Percentiles rank a stretch among this genome's conserved stretches.
phyloP scores from a whole-genome alignment of 73 alveolate genomes.

The Vitrella brassicaformis region DNA sequence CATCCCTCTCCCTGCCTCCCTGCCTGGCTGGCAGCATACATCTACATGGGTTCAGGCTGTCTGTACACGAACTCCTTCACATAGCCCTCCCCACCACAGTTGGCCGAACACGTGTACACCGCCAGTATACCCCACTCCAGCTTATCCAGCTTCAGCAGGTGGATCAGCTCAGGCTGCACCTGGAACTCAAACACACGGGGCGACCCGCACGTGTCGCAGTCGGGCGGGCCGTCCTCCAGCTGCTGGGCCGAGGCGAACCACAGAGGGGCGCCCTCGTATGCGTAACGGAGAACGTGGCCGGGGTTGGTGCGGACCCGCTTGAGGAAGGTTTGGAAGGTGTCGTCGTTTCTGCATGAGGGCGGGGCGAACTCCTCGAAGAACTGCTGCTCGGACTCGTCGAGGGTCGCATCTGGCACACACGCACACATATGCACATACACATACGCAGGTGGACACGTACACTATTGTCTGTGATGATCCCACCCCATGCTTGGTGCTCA shows the following conservation, averaged over 20 bases:
- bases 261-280: neutral
- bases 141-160: neutral
- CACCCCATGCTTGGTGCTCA: too few species aligned
- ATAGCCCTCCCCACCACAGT: neutral
- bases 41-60: neutral
- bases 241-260: neutral
- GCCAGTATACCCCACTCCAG: neutral
- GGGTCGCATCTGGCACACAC: neutral
- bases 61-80: neutral
- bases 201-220: conserved; percentile 5
- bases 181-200: conserved; percentile 21
- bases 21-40: too few species aligned
- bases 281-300: neutral
- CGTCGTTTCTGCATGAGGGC: neutral
- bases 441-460: neutral
- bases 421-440: neutral
- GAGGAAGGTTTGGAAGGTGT: neutral
- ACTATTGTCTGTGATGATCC: too few species aligned
- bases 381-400: neutral
- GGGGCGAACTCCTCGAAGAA: neutral
- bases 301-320: neutral
- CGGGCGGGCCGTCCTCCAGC: neutral
- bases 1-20: too few species aligned
- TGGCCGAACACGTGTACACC: neutral
- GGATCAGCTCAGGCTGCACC: conserved; percentile 26